Evolutionary conservation across 495 filamentous ascomycete species (phyloP), one percentile per base, ranked within the genome.

Genomic region (Aspergillus carlsbadensis): DNA sequence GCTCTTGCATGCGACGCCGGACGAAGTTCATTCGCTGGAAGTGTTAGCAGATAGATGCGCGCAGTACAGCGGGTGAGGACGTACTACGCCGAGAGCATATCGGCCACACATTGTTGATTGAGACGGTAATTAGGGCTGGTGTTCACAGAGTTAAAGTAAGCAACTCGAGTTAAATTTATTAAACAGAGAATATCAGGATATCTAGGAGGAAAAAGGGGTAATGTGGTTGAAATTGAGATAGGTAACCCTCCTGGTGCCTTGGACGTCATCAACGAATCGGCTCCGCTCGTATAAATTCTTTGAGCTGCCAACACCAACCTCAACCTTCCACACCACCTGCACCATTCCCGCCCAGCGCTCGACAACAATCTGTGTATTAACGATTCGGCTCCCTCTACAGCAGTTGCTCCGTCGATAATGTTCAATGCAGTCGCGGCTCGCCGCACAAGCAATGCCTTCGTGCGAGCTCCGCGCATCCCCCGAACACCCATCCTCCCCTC

Each of bases 51-150:
- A 20, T 37, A 18, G 7, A 1, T 13, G 1, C 24, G 15, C 20
- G 13, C 20, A 42, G 33, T 13, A 33, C 24, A 13, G 22, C 6
- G 22, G 8, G 13, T 3, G 31, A 33, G 33, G 4, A 79, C 85
- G 37, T 78, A 93, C 90, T 75, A 93, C 74, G 18, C 86, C 83
- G 44, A 96, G 66, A n/a, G 85, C 84, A 66, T 95, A 96, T 54
- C 91, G 81, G 8, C 91, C 91, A 67, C 91, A 96, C 91, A 96
- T 96, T 10, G 26, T 73, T 29, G 26, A 29, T 29, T 3, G 4
- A 8, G 3, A 29, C 8, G 26, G 26, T 4, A 4, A 8, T 29
- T 8, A 4, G 8, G 4, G 8, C 26, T 4, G 8, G 8, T 4
- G 8, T 4, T 29, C 26, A 29, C 26, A 8, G 4, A 29, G 26